Evolutionary conservation across 1,284 basidiomycete species (phyloP).

Genomic region (Ceratobasidium sp.): DNA sequence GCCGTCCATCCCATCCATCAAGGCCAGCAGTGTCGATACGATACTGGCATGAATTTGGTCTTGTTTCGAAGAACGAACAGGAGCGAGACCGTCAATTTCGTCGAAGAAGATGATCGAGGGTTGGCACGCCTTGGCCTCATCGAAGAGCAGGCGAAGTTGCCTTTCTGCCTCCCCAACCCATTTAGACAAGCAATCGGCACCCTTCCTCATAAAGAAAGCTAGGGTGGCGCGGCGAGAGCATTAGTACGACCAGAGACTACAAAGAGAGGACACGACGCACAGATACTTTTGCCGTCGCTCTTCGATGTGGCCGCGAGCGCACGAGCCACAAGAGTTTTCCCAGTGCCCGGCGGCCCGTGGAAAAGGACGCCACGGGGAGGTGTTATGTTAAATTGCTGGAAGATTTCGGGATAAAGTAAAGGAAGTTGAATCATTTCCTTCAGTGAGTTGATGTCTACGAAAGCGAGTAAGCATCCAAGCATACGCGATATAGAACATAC

Average conservation of each 20-base stretch:
- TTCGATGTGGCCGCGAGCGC: slow-evolving; percentile 95
- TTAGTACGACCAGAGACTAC: slow-evolving; percentile 15
- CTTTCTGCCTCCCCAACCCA: slow-evolving; percentile 99
- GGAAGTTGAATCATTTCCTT: slow-evolving; percentile 99
- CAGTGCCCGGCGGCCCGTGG: slow-evolving; percentile 94
- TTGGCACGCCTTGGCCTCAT: slow-evolving; percentile 92
- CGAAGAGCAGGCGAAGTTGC: slow-evolving; percentile 93
- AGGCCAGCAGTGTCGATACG: slow-evolving; percentile 92
- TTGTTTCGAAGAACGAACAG: slow-evolving; percentile 96
- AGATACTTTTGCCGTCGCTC: slow-evolving; percentile 87
- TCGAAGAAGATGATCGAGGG: slow-evolving; percentile 98
- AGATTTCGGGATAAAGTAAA: slow-evolving; percentile 95
- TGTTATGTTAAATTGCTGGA: slow-evolving; percentile 93
- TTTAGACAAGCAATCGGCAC: slow-evolving; percentile 96
- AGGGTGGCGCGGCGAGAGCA: slow-evolving; percentile 34
- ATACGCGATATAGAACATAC: slow-evolving; percentile 9
- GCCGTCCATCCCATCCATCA: slow-evolving; percentile 99
- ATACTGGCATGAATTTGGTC: slow-evolving; percentile 99
- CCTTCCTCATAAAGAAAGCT: slow-evolving; percentile 99
- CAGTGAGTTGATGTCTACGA: slow-evolving; percentile 88
- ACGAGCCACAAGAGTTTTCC: slow-evolving; percentile 91
- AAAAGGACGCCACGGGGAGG: slow-evolving; percentile 97
- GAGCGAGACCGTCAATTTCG: slow-evolving; percentile 95
- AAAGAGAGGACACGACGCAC: slow-evolving; percentile 57
- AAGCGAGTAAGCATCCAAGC: neutral